Evolutionary conservation across 2,329 filamentous ascomycete species (phyloP), one percentile per base, ranked within the genome.

Genomic region (Alternaria ethzedia): DNA sequence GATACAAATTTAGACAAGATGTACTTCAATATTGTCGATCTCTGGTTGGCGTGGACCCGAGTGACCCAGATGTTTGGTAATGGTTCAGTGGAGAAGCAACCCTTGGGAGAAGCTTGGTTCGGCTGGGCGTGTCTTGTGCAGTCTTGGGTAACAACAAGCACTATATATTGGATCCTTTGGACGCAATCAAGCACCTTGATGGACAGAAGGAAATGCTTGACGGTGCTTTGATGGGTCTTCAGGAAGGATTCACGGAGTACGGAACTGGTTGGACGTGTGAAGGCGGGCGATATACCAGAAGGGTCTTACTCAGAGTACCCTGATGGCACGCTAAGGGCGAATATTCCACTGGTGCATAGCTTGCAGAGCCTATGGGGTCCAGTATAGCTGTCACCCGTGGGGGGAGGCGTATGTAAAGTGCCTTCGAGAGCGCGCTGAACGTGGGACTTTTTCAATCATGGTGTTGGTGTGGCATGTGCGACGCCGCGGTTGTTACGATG

Each of bases 71-170:
- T 10, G 11, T 25, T 32, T 50, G 44, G 45, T 50, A 50, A 23
- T 61, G 45, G 69, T 70, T 65, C 57, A 73, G 49, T 23, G 30
- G 28, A 70, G 36, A 26, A 44, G 21, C n/a, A 28, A 44, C 12
- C 12, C 32, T 59, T 50, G 20, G 26, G 21, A 47, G 52, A 59
- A 46, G 60, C 60, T 59, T 49, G 56, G 50, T 41, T 49, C 17
- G 56, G 59, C 59, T 21, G 32, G n/a, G 11, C 36, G 47, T 54
- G 32, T 54, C 47, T 59, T 63, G 55, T 59, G 15, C 32, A 30
- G 28, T 54, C 50, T 59, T 59, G 50, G 56, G 56, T 43, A 49
- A 36, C 23, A 28, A 49, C 49, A 32, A 36, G 56, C 56, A 63
- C 49, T 63, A 63, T 63, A 59, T 63, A 63, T n/a, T 49, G 49